Base-by-base conservation (phyloP, 1,284 basidiomycete species). In the Sparassis latifolia region DNA sequence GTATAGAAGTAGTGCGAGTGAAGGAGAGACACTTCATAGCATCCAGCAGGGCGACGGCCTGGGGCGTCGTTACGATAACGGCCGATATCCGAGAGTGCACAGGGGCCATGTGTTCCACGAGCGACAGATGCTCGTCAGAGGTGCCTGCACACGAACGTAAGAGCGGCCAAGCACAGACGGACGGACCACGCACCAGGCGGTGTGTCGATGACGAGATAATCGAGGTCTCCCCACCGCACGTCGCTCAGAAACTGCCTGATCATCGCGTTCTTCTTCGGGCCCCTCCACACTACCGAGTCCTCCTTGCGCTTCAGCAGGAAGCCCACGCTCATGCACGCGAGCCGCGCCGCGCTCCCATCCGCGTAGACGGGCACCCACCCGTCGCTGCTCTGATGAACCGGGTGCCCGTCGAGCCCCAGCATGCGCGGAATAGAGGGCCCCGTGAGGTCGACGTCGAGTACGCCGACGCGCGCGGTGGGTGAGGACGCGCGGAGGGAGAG, bases 211-310 rank as follows among this genome's bases (percentile, higher is more conserved):
- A 99, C 84, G 45, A 99, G 75, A 72, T 95, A 99, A 70, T 99
- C 97, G 53, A 98, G 73, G 43, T 93, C 86, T 46, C 94, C 96
- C 97, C 97, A 99, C 54, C 93, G 73, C 9, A 99, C 97, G 62
- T 99, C 95, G 59, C 85, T 86, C 65, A 99, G 69, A 66, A 99
- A 99, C 73, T 99, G 97, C 61, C 94, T 77, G 62, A 99, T 98
- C 97, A 99, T 99, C 44, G 92, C 97, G 62, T 97, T 97, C 80
- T 99, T 99, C 79, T 99, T 99, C 35, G 97, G 97, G 0, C 97
- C 97, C 58, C 97, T 75, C 97, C 97, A 99, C 0, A 99, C 92
- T 37, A 99, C 93, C 10, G 87, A 90, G 65, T 97, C 95, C 47
- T 89, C 89, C 62, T 86, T 86, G 62, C 85, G 86, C 69, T 91